Conservation (phyloP, 2,329 filamentous ascomycete genomes). For the Hypoxylon sp. region DNA sequence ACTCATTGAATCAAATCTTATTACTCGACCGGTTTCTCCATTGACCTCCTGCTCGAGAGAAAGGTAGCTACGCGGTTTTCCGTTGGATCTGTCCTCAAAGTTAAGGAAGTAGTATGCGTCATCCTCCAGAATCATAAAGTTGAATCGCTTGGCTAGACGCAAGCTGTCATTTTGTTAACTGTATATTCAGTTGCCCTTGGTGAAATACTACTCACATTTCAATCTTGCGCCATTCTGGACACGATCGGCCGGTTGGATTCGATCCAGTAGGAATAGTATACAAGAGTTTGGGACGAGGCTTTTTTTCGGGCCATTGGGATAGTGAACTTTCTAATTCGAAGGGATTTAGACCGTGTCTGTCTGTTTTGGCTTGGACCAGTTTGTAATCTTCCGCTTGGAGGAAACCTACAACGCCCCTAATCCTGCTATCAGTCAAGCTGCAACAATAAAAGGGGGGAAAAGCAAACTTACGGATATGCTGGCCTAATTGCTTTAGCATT, state of each 20-base stretch:
- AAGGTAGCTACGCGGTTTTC: conserved; percentile 16
- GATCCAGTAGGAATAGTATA: conserved; percentile 28
- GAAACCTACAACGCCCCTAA: conserved; percentile 22
- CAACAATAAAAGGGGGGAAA: neutral
- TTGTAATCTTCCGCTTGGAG: conserved; percentile 19
- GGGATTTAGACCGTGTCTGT: conserved; percentile 15
- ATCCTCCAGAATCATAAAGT: conserved; percentile 26
- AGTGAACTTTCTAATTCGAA: conserved; percentile 15
- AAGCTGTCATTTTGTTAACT: conserved; percentile 4
- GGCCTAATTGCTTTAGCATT: conserved; percentile 17
- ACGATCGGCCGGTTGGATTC: conserved; percentile 27
- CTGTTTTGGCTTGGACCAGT: conserved; percentile 16
- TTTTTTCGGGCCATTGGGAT: conserved; percentile 14
- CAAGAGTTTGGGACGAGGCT: conserved; percentile 19
- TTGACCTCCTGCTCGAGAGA: conserved; percentile 16
- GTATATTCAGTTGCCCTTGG: neutral
- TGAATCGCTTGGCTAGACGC: conserved; percentile 23
- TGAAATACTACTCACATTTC: conserved; percentile 13
- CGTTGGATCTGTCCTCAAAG: conserved; percentile 6
- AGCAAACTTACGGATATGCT: conserved; percentile 19
- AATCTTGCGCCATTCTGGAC: conserved; percentile 24
- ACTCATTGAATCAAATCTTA: conserved; percentile 26
- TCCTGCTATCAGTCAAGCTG: conserved; percentile 2
- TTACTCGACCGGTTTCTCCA: conserved; percentile 18
- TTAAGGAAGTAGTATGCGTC: conserved; percentile 27